Percentiles rank a stretch among this genome's conserved stretches.
These are phyloP conservation scores for Arctium lappa DNA, from an alignment of 129 eudicot species.

Conservation along the genomic window DNA sequence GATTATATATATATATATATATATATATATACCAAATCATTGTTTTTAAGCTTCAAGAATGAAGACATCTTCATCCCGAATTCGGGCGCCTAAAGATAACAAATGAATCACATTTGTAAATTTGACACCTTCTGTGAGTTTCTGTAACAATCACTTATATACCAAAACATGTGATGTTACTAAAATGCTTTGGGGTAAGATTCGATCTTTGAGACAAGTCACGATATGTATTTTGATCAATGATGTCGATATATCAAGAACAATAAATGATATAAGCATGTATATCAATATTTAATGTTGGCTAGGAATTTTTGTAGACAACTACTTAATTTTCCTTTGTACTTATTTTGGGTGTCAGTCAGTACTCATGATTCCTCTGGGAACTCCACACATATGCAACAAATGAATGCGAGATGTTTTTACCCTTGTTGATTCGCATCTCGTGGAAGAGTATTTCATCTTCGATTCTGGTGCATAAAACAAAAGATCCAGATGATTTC, in stretches of 20 bases:
- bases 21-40: not conserved
- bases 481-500: not conserved
- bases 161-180: not conserved
- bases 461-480: not conserved
- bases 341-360: not conserved
- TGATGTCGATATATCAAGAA: not conserved
- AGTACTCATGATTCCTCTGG: not conserved
- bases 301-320: not conserved
- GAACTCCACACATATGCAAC: slow-evolving; percentile 12
- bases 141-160: not conserved
- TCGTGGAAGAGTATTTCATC: not conserved
- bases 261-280: not conserved
- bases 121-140: not conserved
- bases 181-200: not conserved
- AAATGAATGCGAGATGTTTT: not conserved
- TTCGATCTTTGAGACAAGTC: not conserved
- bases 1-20: not conserved
- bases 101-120: not conserved
- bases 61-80: not conserved
- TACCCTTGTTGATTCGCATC: not conserved
- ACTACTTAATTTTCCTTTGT: not conserved
- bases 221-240: not conserved
- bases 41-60: not conserved
- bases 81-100: not conserved
- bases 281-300: not conserved